Evolutionary conservation across 2,329 filamentous ascomycete species (phyloP), one percentile per base, ranked within the genome.

Genomic region (Teratosphaeriaceae sp.): DNA sequence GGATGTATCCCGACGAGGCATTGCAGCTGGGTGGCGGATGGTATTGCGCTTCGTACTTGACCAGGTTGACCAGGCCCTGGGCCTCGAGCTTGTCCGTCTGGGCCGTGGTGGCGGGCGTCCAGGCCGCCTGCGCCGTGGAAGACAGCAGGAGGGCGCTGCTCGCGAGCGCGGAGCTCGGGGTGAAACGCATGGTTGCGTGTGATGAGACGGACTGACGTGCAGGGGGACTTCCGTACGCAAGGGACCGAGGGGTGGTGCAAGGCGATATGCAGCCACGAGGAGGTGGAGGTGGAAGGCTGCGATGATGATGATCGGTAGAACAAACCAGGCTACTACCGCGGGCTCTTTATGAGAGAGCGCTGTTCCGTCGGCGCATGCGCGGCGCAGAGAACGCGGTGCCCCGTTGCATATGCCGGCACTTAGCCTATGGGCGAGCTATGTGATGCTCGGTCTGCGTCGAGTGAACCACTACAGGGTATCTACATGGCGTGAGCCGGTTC

Each of bases 1-100:
- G 59, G 3, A 70, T 40, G 35, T 46, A 44, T 1, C 29, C 46
- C 19, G 36, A 31, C 9, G 18, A 16, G 31, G 18, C 43, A 23
- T 38, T 46, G 33, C 44, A 46, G 5, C 20, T n/a, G 4, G 34
- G 23, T 3, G 42, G 36, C n/a, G 39, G 34, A 26, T 20, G 12
- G 24, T 42, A 13, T 20, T 41, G 22, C 6, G 13, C 7, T 16
- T 45, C 38, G 33, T 45, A 42, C 18, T 22, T 13, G 12, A 57
- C 67, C 9, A 58, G 46, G 22, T 59, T 56, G 6, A 37, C 29
- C 12, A 59, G 46, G 24, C 55, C 57, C 36, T 50, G 15, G 2
- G 35, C 36, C 5, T 50, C 49, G 12, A 60, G 49, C 34, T 43
- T 44, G 43, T 60, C 56, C 8, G 57, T 54, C 4, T 44, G 48